Evolutionary conservation across 1,139 yeast species (phyloP), one percentile per base, ranked within the genome.

Genomic region (Candida pseudoviswanathii): DNA sequence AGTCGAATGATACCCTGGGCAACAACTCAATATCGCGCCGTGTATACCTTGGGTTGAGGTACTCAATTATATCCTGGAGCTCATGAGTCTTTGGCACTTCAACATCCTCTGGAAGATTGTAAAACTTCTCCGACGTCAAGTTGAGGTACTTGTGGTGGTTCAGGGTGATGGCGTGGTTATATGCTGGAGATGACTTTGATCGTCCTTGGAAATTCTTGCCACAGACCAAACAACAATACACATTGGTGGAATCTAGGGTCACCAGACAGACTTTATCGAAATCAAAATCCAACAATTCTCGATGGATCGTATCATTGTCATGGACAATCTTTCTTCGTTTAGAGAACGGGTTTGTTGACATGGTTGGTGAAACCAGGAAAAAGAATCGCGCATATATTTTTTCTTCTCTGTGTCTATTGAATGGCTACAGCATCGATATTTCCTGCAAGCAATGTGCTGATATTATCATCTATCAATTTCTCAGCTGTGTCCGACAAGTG

Each of bases 401-500:
- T 25, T 27, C 6, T 16, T 9, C 9, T 37, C 22, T 40, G 11
- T 29, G 11, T 33, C 57, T 75, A 86, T 66, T 83, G 84, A 55
- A 87, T 85, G 39, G 94, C 92, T 57, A 89, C 85, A 45, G 95
- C 85, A 67, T 94, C 94, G 46, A 94, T 91, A 67, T 88, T 89
- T 48, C 96, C 89, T 21, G 97, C 89, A 63, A 92, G 77, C 59
- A 94, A 81, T 38, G 96, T 84, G 10, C 90, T 90, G 48, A 94
- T 85, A 65, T 94, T 95, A 48, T 90, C 96, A 68, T 94, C 99
- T 61, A 95, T 82, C 50, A 91, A 77, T 55, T 77, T 75, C 56
- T 89, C 96, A 10, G 97, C 96, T 2, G 96, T 88, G 57, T 90
- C 97, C 45, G 88, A 82, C 63, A 95, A 78, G 73, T 95, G 99